phyloP scores from a whole-genome alignment of 2,329 filamentous ascomycete species.

The Fusarium scirpi region DNA sequence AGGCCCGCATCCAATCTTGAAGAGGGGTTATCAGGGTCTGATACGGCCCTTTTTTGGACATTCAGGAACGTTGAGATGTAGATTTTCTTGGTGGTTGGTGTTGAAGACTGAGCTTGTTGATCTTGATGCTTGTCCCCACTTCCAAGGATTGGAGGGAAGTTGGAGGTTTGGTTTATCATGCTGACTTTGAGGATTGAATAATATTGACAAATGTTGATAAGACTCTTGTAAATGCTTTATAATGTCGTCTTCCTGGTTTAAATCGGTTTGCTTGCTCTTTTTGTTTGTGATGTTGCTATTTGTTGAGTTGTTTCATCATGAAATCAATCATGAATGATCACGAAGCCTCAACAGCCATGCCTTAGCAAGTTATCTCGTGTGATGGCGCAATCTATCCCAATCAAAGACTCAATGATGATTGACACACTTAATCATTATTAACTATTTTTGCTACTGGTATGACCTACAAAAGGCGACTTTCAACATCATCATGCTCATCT shows the following conservation, averaged over 20 bases:
- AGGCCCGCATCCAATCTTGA: background rate
- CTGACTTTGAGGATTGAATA: constrained; percentile 3
- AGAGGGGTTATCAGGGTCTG: background rate
- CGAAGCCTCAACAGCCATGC: background rate
- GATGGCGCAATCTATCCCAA: background rate
- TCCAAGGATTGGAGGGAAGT: background rate
- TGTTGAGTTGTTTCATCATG: rapidly evolving
- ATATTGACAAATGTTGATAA: constrained; percentile 7
- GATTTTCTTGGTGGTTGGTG: constrained; percentile 5
- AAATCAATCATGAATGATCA: background rate
- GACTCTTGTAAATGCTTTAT: background rate
- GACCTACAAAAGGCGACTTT: background rate
- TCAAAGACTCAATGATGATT: too few relatives aligned
- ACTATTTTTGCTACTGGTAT: background rate
- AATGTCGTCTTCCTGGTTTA: background rate
- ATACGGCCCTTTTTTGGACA: constrained; percentile 9
- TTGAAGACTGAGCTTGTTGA: constrained; percentile 13
- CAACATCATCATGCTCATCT: background rate
- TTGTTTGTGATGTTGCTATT: too few relatives aligned
- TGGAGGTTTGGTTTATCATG: constrained; percentile 9
- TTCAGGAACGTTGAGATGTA: constrained; percentile 11
- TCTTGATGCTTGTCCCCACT: constrained; percentile 6
- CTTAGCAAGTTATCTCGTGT: background rate
- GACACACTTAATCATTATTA: background rate
- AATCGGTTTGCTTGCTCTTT: background rate